Conservation (phyloP, 1,139 yeast species). For the Magnusiomyces fungicola region DNA sequence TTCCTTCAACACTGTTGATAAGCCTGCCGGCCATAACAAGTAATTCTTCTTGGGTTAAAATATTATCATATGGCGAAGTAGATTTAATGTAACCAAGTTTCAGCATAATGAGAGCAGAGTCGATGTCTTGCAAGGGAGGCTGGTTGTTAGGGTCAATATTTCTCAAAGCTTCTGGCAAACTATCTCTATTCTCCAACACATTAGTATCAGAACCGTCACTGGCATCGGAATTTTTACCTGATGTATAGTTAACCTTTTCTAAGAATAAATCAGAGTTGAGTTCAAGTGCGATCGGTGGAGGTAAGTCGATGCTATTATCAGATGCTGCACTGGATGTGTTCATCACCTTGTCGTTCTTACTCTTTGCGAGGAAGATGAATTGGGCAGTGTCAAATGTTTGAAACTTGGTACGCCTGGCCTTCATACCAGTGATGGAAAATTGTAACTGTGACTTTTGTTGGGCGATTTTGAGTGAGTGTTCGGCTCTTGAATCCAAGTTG, state of each 20-base stretch:
- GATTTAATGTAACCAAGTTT: slow-evolving; percentile 58
- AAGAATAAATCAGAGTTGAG: slow-evolving; percentile 73
- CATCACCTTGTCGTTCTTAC: slow-evolving; percentile 34
- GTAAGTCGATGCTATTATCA: too few species aligned
- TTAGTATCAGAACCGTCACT: slow-evolving; percentile 28
- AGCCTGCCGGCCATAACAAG: slow-evolving; percentile 68
- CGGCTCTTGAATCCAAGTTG: slow-evolving; percentile 56
- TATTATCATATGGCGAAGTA: slow-evolving; percentile 62
- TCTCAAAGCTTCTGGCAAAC: slow-evolving; percentile 49
- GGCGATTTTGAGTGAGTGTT: slow-evolving; percentile 49
- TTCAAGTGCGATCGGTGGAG: slow-evolving; percentile 37
- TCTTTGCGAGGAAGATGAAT: slow-evolving; percentile 70
- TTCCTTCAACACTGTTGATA: slow-evolving; percentile 43
- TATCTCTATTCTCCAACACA: slow-evolving; percentile 37
- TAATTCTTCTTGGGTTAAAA: slow-evolving; percentile 74
- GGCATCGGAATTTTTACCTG: slow-evolving; percentile 25
- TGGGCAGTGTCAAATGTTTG: slow-evolving; percentile 68
- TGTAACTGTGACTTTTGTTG: slow-evolving; percentile 48
- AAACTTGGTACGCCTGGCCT: slow-evolving; percentile 79
- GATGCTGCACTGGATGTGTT: too few species aligned
- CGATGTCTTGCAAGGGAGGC: slow-evolving; percentile 64
- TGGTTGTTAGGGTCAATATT: slow-evolving; percentile 74
- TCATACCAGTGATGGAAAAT: slow-evolving; percentile 74
- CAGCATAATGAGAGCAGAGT: slow-evolving; percentile 62
- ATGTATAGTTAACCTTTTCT: slow-evolving; percentile 55